Evolutionary conservation across 1,139 yeast genomes (phyloP).

Genomic region (Blastobotrys illinoisensis): DNA sequence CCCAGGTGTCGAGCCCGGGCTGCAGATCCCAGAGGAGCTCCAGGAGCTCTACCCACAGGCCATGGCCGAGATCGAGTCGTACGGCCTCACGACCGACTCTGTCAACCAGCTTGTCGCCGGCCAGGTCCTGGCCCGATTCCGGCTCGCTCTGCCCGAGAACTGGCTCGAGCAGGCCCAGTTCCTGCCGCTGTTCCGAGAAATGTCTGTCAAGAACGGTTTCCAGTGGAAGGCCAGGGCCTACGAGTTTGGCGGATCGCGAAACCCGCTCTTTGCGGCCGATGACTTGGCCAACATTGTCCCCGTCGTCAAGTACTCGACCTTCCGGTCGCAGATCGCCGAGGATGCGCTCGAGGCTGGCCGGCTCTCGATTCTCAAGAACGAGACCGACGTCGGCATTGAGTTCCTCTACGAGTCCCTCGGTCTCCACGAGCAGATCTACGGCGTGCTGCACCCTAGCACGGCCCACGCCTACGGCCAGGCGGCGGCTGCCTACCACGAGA

Average conservation of each 20-base stretch:
- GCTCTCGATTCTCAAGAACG: conserved; percentile 28
- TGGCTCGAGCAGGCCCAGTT: conserved; percentile 28
- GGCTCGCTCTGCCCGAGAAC: conserved; percentile 48
- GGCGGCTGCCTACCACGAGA: conserved; percentile 62
- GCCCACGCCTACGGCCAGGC: conserved; percentile 63
- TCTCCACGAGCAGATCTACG: conserved; percentile 79
- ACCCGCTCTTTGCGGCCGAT: conserved; percentile 23
- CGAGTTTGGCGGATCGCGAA: conserved; percentile 39
- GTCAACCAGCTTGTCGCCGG: conserved; percentile 39
- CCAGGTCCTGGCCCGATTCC: conserved; percentile 52
- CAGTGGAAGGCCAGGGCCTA: conserved; percentile 68
- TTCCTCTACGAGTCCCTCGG: conserved; percentile 65
- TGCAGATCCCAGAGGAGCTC: conserved; percentile 29
- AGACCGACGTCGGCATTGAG: conserved; percentile 31
- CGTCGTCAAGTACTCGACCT: conserved; percentile 62
- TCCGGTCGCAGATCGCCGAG: conserved; percentile 62
- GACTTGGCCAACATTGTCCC: conserved; percentile 74
- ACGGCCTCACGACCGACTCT: conserved; percentile 37
- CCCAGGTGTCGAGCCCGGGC: conserved; percentile 11
- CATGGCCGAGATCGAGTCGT: conserved; percentile 40
- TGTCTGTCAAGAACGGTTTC: conserved; percentile 75
- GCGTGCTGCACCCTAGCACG: conserved; percentile 72
- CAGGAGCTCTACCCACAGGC: conserved; percentile 40
- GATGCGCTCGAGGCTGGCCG: conserved; percentile 64
- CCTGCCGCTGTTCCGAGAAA: conserved; percentile 56